Base-by-base conservation (phyloP, 176 grass and related monocot genomes). In the Rhynchospora pubera region DNA sequence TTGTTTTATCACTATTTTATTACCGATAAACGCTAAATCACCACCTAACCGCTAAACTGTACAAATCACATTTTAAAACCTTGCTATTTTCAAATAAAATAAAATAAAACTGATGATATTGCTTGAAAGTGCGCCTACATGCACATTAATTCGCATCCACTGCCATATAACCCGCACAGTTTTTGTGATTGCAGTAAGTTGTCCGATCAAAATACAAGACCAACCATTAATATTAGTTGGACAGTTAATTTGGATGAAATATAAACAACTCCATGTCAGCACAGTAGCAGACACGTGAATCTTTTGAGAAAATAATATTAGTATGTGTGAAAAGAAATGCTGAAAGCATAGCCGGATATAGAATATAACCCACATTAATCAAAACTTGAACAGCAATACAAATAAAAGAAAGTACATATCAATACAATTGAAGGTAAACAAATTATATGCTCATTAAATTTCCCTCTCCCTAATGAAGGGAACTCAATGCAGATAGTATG, bases 401-500 rank as follows among this genome's bases (percentile, higher is more conserved):
- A 45, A 45, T 21, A 71, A 51, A 51, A 51, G 48, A 11, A 51
- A 51, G 3, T 11, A 71, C 8, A 71, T 16, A 18, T 16, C 15
- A 71, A 47, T 47, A 47, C 1, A 9, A 71, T 71, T 14, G 8
- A 47, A 61, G n/a, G 8, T 61, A 61, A 58, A 61, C 58, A 61
- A 21, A 58, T 18, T 5, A 30, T 76, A 76, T 32, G 72, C 23
- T 56, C 72, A 56, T 77, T 13, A 77, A 55, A 77, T 16, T 55
- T 77, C 42, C 43, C 52, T 81, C 30, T 28, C 44, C 39, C 43
- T 51, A 82, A 65, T 19, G 51, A 26, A 50, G 1, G 11, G 23
- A 65, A 82, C 43, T 82, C 14, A 87, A 30, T 87, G 64, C 85
- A 87, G 47, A 24, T 87, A 87, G 78, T 75, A 87, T 60, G 85